Conservation (phyloP, 495 filamentous ascomycete genomes). For the Jackrogersella multiformis region DNA sequence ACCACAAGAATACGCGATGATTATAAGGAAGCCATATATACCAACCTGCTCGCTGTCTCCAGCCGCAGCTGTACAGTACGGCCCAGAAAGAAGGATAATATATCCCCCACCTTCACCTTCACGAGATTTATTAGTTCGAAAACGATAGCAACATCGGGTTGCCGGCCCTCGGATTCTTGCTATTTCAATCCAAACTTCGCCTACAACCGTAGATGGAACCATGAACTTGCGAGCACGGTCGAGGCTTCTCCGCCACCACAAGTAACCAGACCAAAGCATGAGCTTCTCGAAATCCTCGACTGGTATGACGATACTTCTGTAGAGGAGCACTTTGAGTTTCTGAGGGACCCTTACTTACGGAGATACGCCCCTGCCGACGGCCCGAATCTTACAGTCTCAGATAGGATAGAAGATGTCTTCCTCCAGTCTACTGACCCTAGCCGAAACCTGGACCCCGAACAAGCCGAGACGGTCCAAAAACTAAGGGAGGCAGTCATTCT, state of each 20-base stretch:
- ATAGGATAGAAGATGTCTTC: constrained; percentile 54
- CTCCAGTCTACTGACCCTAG: constrained; percentile 52
- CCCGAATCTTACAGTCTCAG: constrained; percentile 55
- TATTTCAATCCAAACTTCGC: constrained; percentile 24
- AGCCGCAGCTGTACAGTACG: constrained; percentile 1
- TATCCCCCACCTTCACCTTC: constrained; percentile 1
- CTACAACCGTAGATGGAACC: constrained; percentile 35
- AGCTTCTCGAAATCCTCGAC: constrained; percentile 60
- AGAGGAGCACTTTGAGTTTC: constrained; percentile 56
- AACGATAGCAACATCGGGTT: constrained; percentile 29
- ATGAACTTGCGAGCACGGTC: constrained; percentile 4
- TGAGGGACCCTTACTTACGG: constrained; percentile 58
- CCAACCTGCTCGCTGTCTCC: constrained; percentile 7
- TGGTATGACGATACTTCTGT: constrained; percentile 55
- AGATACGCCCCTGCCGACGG: constrained; percentile 56
- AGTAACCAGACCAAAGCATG: constrained; percentile 41
- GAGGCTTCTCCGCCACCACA: constrained; percentile 1
- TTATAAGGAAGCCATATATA: background rate
- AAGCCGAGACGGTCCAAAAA: constrained; percentile 42
- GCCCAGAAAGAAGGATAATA: constrained; percentile 12
- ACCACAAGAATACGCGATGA: constrained; percentile 26
- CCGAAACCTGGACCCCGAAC: constrained; percentile 37
- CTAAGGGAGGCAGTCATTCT: constrained; percentile 47
- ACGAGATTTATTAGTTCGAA: constrained; percentile 23
- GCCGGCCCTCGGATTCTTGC: constrained; percentile 20